phyloP scores from a whole-genome alignment of 768 basidiomycete genomes.

The Trichaptum fuscoviolaceum region DNA sequence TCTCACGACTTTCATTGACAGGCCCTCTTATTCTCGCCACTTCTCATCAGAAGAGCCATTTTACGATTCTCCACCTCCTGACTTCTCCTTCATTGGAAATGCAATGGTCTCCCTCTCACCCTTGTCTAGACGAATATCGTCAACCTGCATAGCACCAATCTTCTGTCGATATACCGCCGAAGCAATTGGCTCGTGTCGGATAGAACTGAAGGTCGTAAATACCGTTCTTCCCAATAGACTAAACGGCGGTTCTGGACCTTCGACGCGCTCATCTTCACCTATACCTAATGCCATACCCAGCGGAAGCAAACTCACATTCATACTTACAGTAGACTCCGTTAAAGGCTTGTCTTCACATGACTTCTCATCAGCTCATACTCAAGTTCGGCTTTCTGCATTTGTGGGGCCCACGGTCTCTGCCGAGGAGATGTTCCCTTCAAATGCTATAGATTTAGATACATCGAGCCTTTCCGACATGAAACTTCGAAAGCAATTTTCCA shows the following conservation, averaged over 20 bases:
- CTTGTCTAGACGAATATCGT: conserved; percentile 70
- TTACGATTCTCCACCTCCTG: conserved; percentile 80
- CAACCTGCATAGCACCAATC: conserved; percentile 75
- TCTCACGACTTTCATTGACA: conserved; percentile 81
- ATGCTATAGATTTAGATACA: conserved; percentile 65
- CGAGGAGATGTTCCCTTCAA: conserved; percentile 81
- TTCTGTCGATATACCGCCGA: conserved; percentile 93
- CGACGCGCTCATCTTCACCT: conserved; percentile 75
- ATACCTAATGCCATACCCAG: conserved; percentile 58
- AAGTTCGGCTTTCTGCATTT: conserved; percentile 84
- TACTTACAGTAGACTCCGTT: conserved; percentile 79
- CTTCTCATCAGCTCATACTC: conserved; percentile 80
- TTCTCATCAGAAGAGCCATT: conserved; percentile 93
- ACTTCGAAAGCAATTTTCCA: conserved; percentile 77
- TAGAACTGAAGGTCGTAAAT: conserved; percentile 78
- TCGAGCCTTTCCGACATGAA: conserved; percentile 73
- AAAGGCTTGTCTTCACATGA: conserved; percentile 89
- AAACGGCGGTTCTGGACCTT: conserved; percentile 52
- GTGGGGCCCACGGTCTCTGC: conserved; percentile 61
- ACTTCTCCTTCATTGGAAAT: conserved; percentile 91
- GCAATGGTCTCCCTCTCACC: conserved; percentile 78
- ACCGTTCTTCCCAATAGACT: conserved; percentile 58
- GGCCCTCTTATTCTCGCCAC: conserved; percentile 90
- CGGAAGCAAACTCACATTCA: conserved; percentile 81
- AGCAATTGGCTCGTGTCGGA: conserved; percentile 90